A percentile compares a stretch with the other conserved stretches of the same genome.
Evolutionary conservation across 495 filamentous ascomycete species (phyloP).

Genomic region (Darksidea phi): DNA sequence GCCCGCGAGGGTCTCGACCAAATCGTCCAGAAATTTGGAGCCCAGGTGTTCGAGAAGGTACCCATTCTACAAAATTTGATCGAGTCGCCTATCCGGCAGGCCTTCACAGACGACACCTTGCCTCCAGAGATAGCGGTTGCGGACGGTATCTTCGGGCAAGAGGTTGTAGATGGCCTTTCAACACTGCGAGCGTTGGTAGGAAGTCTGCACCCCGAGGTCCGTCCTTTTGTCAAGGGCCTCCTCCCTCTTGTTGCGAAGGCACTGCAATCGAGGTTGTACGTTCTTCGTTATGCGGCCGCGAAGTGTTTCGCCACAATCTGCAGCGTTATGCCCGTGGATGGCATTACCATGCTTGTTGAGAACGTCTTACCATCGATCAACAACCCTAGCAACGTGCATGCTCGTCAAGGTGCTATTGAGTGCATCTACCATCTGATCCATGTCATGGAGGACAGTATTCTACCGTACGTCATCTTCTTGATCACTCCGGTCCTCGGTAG

Average conservation of each 20-base stretch:
- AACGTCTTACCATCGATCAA: conserved; percentile 86
- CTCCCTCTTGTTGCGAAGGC: conserved; percentile 86
- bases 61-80: conserved; percentile 79
- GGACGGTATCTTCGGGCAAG: conserved; percentile 74
- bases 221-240: conserved; percentile 74
- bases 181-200: conserved; percentile 86
- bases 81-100: conserved; percentile 70
- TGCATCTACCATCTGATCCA: conserved; percentile 91
- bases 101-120: conserved; percentile 67
- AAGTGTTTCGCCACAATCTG: conserved; percentile 97
- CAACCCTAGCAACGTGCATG: conserved; percentile 78
- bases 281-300: conserved; percentile 92
- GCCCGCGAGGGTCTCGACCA: conserved; percentile 95
- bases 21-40: conserved; percentile 72
- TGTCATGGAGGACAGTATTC: conserved; percentile 94
- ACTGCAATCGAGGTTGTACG: conserved; percentile 78
- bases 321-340: conserved; percentile 89
- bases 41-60: conserved; percentile 70
- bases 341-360: conserved; percentile 94
- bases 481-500: conserved; percentile 96
- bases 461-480: conserved; percentile 98
- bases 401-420: conserved; percentile 91
- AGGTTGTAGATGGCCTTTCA: conserved; percentile 89
- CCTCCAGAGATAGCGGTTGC: conserved; percentile 67
- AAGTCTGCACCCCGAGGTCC: conserved; percentile 69